These are phyloP conservation scores for Butyriboletus appendiculatus DNA, from an alignment of 1,284 basidiomycete genomes.

Conservation along the genomic window DNA sequence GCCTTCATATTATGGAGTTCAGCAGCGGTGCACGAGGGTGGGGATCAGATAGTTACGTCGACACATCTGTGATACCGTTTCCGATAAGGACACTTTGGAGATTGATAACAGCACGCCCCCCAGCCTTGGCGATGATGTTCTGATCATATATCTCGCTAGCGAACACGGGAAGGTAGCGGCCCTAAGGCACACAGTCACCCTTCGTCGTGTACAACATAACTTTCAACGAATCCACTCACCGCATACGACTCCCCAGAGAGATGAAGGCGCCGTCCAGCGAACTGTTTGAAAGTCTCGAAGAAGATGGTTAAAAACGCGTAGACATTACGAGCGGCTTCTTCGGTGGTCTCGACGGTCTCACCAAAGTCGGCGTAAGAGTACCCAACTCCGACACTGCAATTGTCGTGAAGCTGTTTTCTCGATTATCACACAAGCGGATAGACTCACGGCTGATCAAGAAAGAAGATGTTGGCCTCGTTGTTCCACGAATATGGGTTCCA, in stretches of 20 bases:
- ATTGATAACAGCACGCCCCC: constrained; percentile 67
- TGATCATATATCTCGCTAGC: constrained; percentile 79
- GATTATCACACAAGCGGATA: constrained; percentile 36
- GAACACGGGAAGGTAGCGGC: constrained; percentile 81
- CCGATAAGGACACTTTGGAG: constrained; percentile 64
- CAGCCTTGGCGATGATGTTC: constrained; percentile 55
- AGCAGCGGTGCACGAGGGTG: not conserved
- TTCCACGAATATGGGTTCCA: constrained; percentile 75
- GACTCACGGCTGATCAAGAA: constrained; percentile 69
- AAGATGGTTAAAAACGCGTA: constrained; percentile 74
- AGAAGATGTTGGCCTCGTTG: constrained; percentile 67
- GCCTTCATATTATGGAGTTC: constrained; percentile 32
- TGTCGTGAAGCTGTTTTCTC: constrained; percentile 21
- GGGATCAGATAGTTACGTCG: constrained; percentile 43
- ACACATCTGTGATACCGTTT: constrained; percentile 64
- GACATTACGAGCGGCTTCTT: constrained; percentile 72
- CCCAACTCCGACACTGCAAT: constrained; percentile 44
- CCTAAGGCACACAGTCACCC: constrained; percentile 38
- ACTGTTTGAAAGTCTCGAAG: constrained; percentile 74
- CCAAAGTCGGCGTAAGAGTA: constrained; percentile 55
- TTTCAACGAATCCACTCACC: constrained; percentile 35
- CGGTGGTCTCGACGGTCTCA: constrained; percentile 58
- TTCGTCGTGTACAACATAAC: not conserved
- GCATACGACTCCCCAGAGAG: constrained; percentile 73
- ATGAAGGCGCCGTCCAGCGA: constrained; percentile 63